These are phyloP conservation scores for Diaporthe citrichinensis DNA, from an alignment of 2,329 filamentous ascomycete genomes.

Conservation along the genomic window DNA sequence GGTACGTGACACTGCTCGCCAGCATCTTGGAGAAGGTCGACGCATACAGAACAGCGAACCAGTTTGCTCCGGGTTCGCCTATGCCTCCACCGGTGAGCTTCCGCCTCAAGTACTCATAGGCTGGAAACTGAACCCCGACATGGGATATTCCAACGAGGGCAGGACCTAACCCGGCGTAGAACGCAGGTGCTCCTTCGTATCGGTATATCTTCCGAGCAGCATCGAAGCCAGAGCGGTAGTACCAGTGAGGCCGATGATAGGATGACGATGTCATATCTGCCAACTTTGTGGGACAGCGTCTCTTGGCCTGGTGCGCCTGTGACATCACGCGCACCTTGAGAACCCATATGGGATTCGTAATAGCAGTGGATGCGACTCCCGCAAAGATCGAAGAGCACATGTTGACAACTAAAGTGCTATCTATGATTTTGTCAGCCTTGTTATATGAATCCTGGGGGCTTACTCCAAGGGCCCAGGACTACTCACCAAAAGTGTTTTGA, in stretches of 20 bases:
- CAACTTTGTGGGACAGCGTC: conserved; percentile 62
- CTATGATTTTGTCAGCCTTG: conserved; percentile 57
- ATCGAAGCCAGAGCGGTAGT: conserved; percentile 91
- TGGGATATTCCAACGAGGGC: conserved; percentile 93
- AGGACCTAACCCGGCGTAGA: conserved; percentile 95
- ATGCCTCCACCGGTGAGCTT: conserved; percentile 91
- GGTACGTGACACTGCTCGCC: conserved; percentile 97
- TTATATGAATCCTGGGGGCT: not conserved
- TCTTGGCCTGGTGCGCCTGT: conserved; percentile 71
- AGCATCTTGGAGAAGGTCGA: conserved; percentile 95
- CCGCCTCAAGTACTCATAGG: conserved; percentile 94
- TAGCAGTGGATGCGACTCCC: conserved; percentile 91
- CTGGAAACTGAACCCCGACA: conserved; percentile 98
- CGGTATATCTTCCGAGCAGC: conserved; percentile 96
- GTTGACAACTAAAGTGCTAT: conserved; percentile 82
- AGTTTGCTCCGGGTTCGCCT: conserved; percentile 77
- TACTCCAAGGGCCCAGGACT: not conserved
- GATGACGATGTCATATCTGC: conserved; percentile 66
- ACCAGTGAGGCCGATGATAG: conserved; percentile 76
- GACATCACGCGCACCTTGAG: conserved; percentile 99
- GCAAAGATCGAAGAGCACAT: conserved; percentile 92
- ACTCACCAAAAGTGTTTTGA: conserved; percentile 74
- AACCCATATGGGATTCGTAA: conserved; percentile 99
- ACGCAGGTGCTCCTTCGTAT: conserved; percentile 88
- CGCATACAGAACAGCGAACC: conserved; percentile 86